Base-by-base conservation (phyloP, 106 monocot species). In the Dendrobium nobile region DNA sequence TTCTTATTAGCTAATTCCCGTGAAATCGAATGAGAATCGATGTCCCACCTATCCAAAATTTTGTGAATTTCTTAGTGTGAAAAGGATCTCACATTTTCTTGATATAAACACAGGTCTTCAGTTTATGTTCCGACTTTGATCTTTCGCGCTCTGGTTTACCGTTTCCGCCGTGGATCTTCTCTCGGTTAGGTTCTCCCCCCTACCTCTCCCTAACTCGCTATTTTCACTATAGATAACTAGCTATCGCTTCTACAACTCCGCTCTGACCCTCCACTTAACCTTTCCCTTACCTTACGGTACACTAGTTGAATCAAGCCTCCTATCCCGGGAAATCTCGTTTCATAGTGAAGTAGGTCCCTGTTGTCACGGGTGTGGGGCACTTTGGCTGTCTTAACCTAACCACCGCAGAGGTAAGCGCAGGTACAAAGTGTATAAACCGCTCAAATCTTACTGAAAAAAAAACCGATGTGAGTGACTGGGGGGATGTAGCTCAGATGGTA, bases 401-500 rank as follows among this genome's bases (percentile, higher is more conserved):
- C 47, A 47, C 47, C 47, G 47, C 47, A 47, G 9, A 47, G 47
- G 47, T 47, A 47, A 47, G 47, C 47, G 47, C 9, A 47, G 47
- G 47, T 47, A 47, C 47, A 47, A 47, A 47, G 47, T 47, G 9
- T 47, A 47, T 47, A 47, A 47, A 47, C 9, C 47, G 47, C 47
- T 47, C 47, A 47, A 47, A 47, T 47, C 47, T 47, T 6, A 47
- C 47, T 47, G 47, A 47, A 47, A 47, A 47, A 45, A 47, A 47
- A 47, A 7, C 47, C 37, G 37, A 37, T 37, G 37, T 37, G 37
- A 37, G 37, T 37, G 37, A 37, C 37, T 37, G 37, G 70, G 70
- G 70, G 70, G 70, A 72, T 72, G 70, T 72, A 72, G 70, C 70
- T 72, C 70, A 72, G 70, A 72, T 72, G 70, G 70, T 72, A 72